Conservation (phyloP, 371 early-diverging fungal genomes). For the Mortierella sp. region DNA sequence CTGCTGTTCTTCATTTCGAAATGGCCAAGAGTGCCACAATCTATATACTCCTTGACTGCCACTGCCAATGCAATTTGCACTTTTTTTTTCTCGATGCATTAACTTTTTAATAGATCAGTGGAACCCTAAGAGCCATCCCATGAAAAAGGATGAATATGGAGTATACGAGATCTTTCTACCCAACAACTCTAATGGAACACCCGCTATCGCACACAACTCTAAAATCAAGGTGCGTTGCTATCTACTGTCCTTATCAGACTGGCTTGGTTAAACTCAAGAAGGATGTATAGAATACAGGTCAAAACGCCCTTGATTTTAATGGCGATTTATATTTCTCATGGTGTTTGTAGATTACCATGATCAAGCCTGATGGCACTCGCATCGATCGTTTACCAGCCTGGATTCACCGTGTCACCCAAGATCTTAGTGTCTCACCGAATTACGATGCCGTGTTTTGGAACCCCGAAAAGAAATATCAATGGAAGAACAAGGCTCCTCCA, state of each 20-base stretch:
- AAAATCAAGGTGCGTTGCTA: slow-evolving; percentile 85
- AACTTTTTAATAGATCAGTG: slow-evolving; percentile 4
- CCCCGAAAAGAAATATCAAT: slow-evolving; percentile 79
- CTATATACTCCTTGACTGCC: slow-evolving; percentile 13
- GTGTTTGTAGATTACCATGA: slow-evolving; percentile 75
- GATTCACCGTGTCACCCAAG: slow-evolving; percentile 89
- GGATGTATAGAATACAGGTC: no score
- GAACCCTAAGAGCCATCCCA: slow-evolving; percentile 69
- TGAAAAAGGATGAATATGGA: slow-evolving; percentile 85
- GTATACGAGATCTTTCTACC: slow-evolving; percentile 82
- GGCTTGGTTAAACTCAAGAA: no score
- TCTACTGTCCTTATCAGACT: no score
- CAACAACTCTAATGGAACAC: slow-evolving; percentile 68
- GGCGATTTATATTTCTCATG: no score
- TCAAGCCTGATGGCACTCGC: slow-evolving; percentile 78
- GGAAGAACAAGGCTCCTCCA: slow-evolving; percentile 79
- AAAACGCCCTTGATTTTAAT: no score
- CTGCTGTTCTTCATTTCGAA: no score
- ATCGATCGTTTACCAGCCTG: slow-evolving; percentile 94
- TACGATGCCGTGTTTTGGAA: slow-evolving; percentile 97
- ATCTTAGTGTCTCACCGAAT: slow-evolving; percentile 79
- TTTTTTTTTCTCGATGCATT: not conserved
- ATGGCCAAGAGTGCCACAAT: not conserved
- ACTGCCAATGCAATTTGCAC: not conserved
- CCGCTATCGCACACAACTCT: slow-evolving; percentile 85